Evolutionary conservation across 2,329 filamentous ascomycete species (phyloP).

Genomic region (Colletotrichum sp.): DNA sequence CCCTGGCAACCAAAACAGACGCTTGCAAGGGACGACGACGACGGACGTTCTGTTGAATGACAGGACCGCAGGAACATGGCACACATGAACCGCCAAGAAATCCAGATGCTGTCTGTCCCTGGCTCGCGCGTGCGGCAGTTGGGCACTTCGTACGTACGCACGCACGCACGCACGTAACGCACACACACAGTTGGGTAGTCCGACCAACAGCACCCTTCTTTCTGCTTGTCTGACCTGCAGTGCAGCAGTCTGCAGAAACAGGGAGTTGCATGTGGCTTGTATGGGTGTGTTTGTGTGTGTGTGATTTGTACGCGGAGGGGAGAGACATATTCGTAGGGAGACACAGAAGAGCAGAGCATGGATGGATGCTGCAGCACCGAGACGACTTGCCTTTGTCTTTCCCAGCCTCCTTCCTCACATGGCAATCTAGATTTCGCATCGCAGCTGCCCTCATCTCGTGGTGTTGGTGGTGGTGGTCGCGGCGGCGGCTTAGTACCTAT

Average conservation of each 20-base stretch:
- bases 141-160: neutral
- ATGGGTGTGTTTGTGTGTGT: neutral
- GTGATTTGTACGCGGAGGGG: neutral
- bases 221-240: neutral
- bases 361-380: neutral
- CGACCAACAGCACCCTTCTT: neutral
- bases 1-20: neutral
- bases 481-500: neutral
- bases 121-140: neutral
- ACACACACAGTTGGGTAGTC: neutral
- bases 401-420: neutral
- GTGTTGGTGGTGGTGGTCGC: neutral
- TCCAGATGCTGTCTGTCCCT: neutral
- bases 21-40: neutral
- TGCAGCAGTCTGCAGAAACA: conserved; percentile 1
- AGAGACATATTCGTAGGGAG: neutral
- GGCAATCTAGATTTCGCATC: neutral
- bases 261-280: neutral
- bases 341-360: neutral
- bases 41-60: neutral
- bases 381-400: neutral
- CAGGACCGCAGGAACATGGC: neutral
- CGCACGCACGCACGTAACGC: neutral
- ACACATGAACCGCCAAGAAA: neutral
- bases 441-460: neutral